Evolutionary conservation across 805 yeast genomes (phyloP).

Genomic region (Saturnispora quitensis): DNA sequence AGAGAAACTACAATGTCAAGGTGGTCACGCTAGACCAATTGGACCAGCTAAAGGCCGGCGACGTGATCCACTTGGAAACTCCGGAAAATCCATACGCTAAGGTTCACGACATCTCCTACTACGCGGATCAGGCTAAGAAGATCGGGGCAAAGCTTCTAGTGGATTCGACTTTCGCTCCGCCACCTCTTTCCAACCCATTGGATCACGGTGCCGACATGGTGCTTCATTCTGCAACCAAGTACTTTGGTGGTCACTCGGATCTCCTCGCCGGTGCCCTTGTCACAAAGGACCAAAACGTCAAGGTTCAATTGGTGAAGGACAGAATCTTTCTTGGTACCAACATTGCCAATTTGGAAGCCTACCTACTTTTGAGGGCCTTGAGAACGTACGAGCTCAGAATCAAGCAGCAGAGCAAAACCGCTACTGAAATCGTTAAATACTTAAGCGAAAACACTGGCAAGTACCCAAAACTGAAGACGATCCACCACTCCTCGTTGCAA

Average conservation of each 20-base stretch:
- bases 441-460: conserved; percentile 40
- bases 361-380: conserved; percentile 64
- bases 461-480: conserved; percentile 39
- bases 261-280: conserved; percentile 72
- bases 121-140: conserved; percentile 63
- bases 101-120: conserved; percentile 50
- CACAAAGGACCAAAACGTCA: conserved; percentile 45
- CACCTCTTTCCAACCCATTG: conserved; percentile 78
- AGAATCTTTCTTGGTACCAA: conserved; percentile 71
- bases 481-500: conserved; percentile 74
- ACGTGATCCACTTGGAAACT: conserved; percentile 74
- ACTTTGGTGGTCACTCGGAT: conserved; percentile 94
- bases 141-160: conserved; percentile 66
- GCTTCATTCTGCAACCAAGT: conserved; percentile 91
- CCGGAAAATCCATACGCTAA: conserved; percentile 83
- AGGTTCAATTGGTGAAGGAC: conserved; percentile 44
- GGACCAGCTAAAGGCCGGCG: conserved; percentile 45
- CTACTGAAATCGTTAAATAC: conserved; percentile 50
- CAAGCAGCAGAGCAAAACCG: conserved; percentile 53
- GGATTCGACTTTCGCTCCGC: conserved; percentile 92
- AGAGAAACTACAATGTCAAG: conserved; percentile 51
- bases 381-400: conserved; percentile 75
- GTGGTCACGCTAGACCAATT: conserved; percentile 44
- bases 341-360: conserved; percentile 69
- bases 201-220: conserved; percentile 77